These are phyloP conservation scores for Lactarius tabidus DNA, from an alignment of 768 basidiomycete genomes.

Conservation along the genomic window DNA sequence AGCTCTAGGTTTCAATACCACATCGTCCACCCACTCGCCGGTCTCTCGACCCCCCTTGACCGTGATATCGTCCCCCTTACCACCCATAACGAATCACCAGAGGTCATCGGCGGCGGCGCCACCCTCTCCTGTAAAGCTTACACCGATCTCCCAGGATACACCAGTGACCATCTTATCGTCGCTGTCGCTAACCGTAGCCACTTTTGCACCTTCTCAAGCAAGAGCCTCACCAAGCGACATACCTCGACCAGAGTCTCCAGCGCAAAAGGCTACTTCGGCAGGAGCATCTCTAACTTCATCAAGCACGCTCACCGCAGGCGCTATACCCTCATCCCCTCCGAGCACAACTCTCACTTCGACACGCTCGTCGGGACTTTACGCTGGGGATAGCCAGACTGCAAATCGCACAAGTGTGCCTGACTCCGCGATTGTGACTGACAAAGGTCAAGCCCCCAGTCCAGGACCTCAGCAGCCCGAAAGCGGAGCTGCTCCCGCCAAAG, in stretches of 20 bases:
- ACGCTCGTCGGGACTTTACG: neutral
- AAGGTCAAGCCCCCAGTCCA: neutral
- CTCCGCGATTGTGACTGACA: neutral
- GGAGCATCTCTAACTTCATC: neutral
- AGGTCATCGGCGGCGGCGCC: neutral
- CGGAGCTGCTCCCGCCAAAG: neutral
- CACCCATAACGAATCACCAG: neutral
- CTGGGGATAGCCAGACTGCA: neutral
- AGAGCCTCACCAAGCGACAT: neutral
- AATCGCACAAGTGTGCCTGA: neutral
- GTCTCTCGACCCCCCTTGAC: neutral
- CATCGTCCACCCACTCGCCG: neutral
- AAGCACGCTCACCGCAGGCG: neutral
- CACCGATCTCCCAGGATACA: neutral
- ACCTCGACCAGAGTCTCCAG: neutral
- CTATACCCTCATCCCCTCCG: neutral
- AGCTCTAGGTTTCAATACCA: neutral
- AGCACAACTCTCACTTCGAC: neutral
- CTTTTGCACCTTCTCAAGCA: neutral
- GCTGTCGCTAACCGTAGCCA: neutral
- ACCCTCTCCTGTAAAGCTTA: neutral
- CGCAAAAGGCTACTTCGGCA: neutral
- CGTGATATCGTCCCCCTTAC: neutral
- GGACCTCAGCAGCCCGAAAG: neutral
- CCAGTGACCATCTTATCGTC: neutral